Evolutionary conservation across 2,329 filamentous ascomycete species (phyloP), one percentile per base, ranked within the genome.

Genomic region (Tolypocladium pustulatum): DNA sequence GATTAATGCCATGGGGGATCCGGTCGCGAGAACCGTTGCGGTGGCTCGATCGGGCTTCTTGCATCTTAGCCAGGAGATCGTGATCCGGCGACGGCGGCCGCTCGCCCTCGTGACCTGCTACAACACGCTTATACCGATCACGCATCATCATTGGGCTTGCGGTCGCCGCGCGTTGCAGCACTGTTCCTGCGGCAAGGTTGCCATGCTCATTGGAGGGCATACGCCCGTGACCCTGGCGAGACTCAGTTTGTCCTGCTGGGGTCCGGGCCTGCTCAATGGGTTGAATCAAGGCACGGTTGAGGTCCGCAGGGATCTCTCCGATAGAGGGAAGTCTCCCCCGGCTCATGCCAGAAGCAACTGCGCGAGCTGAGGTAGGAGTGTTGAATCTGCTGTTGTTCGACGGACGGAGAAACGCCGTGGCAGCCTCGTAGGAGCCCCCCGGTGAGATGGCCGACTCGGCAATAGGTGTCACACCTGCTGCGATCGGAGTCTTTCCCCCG

Each of bases 391-490:
- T 89, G 43, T 83, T 85, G 66, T 84, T 83, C 27, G 84, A 81
- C 10, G 85, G 84, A n/a, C 84, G 78, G 32, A 87, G 73, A 66
- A 90, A 86, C 2, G 87, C 85, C 8, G 87, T 89, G 4, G 82
- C 80, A 60, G 81, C 82, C 17, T 87, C 85, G 55, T 77, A 83
- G 27, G 65, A 65, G 65, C 83, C 85, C 46, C 83, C 81, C 0
- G 91, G 91, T 22, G 73, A 74, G 3, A 72, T 64, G 2, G 88
- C 88, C 43, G 88, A 89, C 64, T 91, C 87, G 1, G 89, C 87
- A 66, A 97, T 97, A 0, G 93, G 93, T 0, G 93, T 97, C 0
- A 89, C 82, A n/a, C 88, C 90, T 1, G 86, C 86, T 12, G 89
- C 89, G 63, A 91, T 88, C 0, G 91, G 91, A 0, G 91, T 96